A percentile compares a stretch with the other conserved stretches of the same genome.
Conservation (phyloP, 768 basidiomycete species). For the Agaricus sinodeliciosus region DNA sequence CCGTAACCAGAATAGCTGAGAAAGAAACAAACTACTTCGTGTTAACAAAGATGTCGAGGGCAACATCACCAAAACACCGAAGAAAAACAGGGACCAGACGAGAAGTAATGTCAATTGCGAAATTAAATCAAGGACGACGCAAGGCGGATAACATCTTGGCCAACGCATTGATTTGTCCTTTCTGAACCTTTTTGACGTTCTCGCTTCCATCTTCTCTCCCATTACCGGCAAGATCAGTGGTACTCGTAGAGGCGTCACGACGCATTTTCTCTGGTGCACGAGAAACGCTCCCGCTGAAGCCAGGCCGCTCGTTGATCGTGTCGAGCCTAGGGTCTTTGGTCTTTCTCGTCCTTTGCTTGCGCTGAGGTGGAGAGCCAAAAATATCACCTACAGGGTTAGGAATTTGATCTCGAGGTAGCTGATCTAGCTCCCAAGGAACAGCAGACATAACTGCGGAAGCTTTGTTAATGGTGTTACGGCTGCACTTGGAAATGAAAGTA, state of each 20-base stretch:
- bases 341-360: constrained; percentile 64
- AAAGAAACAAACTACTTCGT: constrained; percentile 7
- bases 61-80: constrained; percentile 10
- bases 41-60: constrained; percentile 7
- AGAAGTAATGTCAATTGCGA: constrained; percentile 6
- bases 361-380: constrained; percentile 52
- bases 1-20: neutral
- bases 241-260: constrained; percentile 67
- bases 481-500: neutral
- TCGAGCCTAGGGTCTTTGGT: constrained; percentile 61
- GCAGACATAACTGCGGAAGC: constrained; percentile 58
- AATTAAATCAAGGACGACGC: constrained; percentile 34
- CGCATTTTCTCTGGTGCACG: constrained; percentile 44
- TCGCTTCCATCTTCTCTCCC: constrained; percentile 35
- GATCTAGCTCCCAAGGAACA: constrained; percentile 67
- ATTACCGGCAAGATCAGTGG: constrained; percentile 54
- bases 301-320: constrained; percentile 70
- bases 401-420: constrained; percentile 62
- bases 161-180: constrained; percentile 82
- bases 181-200: constrained; percentile 67
- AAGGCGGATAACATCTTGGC: constrained; percentile 89
- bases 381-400: constrained; percentile 56
- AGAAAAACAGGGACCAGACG: constrained; percentile 4
- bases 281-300: constrained; percentile 17
- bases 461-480: constrained; percentile 1